These are phyloP conservation scores for Debaryomyces robertsiae DNA, from an alignment of 1,139 yeast genomes.

Conservation along the genomic window DNA sequence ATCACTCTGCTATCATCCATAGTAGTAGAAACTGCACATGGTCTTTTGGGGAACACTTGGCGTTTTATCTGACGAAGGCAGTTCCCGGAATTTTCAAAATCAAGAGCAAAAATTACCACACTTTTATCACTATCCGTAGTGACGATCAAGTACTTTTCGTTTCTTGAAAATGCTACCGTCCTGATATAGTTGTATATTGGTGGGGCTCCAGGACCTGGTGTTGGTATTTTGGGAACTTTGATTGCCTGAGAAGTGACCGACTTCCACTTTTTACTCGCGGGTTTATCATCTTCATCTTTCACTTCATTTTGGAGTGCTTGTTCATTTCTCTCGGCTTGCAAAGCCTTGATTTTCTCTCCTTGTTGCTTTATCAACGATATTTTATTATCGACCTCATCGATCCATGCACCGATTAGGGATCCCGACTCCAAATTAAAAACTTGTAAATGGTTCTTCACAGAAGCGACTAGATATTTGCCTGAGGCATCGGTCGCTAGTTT, in stretches of 20 bases:
- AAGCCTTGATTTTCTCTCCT: slow-evolving; percentile 37
- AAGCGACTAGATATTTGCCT: slow-evolving; percentile 53
- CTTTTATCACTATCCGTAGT: slow-evolving; percentile 87
- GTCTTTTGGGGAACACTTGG: slow-evolving; percentile 85
- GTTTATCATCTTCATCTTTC: slow-evolving; percentile 20
- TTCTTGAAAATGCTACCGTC: slow-evolving; percentile 50
- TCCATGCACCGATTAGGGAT: slow-evolving; percentile 54
- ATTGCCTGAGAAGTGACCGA: slow-evolving; percentile 28
- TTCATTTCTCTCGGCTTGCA: slow-evolving; percentile 25
- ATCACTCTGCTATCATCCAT: slow-evolving; percentile 53
- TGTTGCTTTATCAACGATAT: slow-evolving; percentile 48
- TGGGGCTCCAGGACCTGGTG: slow-evolving; percentile 71
- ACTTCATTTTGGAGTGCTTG: slow-evolving; percentile 11
- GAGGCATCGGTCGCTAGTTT: slow-evolving; percentile 44
- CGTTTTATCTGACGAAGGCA: slow-evolving; percentile 61
- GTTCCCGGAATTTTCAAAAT: slow-evolving; percentile 28
- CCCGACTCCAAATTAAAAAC: slow-evolving; percentile 45
- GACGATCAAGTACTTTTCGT: slow-evolving; percentile 60
- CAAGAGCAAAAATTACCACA: slow-evolving; percentile 59
- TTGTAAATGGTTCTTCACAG: slow-evolving; percentile 58
- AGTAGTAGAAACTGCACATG: slow-evolving; percentile 73
- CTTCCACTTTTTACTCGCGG: slow-evolving; percentile 32
- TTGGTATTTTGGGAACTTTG: slow-evolving; percentile 57
- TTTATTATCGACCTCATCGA: slow-evolving; percentile 52
- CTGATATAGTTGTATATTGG: slow-evolving; percentile 66